Base-by-base conservation (phyloP, 495 filamentous ascomycete species). In the Podospora appendiculata region DNA sequence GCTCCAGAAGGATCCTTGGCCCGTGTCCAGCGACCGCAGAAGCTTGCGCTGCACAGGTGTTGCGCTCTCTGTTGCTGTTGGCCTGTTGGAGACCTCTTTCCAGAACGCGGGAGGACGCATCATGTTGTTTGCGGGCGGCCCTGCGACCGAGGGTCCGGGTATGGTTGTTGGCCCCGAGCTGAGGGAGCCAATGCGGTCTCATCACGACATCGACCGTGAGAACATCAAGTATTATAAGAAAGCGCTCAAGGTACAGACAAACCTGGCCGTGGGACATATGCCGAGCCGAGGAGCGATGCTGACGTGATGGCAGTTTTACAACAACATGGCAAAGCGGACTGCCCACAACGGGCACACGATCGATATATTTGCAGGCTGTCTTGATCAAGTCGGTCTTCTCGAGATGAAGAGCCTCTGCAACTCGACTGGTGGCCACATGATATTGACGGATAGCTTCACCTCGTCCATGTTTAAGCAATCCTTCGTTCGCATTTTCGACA, bases 171-270 rank as follows among this genome's bases (percentile, higher is more conserved):
- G 90, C 0, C 90, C 91, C n/a, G 94, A 99, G 69, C 71, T 99
- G 56, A 86, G 90, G 67, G 94, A 99, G 66, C 90, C 94, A 13
- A 97, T 99, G 52, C 85, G 94, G 62, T 97, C 94, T 35, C 94
- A 99, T 73, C 94, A 99, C 64, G 94, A 99, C 59, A 99, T 99
- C 65, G 94, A 99, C 62, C 82, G 89, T 39, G 94, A 99, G 65
- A 96, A 96, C 61, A 95, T 96, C 75, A 99, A 97, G 69, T 96
- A 97, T 68, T 97, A 95, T 74, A 99, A 99, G 79, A 97, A 97
- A 71, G 93, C 94, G 42, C 70, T 95, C 12, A 99, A 97, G 86
- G 90, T 95, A 72, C 36, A 96, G 85, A 25, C 25, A 25, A 25
- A 2, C 25, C 25, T 25, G 5, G 25, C 25, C 25, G 90, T 95